A percentile compares a stretch with the other conserved stretches of the same genome.
Conservation (phyloP, 345 rosid genomes). For the Eucalyptus pauciflora region DNA sequence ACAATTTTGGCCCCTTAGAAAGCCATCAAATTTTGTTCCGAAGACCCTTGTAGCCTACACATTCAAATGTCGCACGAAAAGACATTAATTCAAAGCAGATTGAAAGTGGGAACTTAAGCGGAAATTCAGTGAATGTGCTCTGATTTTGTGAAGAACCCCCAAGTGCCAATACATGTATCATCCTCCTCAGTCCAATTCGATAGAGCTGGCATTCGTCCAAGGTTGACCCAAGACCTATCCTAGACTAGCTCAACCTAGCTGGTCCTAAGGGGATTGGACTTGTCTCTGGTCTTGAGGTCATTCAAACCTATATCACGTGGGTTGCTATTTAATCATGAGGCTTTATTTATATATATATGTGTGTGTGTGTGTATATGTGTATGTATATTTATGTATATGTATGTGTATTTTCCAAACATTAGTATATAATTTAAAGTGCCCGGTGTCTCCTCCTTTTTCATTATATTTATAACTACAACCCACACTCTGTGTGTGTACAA, state of each 20-base stretch:
- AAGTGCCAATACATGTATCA: background rate
- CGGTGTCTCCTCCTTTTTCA: background rate
- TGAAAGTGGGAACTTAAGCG: background rate
- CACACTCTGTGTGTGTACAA: background rate
- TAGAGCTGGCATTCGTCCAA: background rate
- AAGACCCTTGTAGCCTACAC: background rate
- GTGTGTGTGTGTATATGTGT: no score
- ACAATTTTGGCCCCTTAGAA: background rate
- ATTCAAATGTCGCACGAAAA: background rate
- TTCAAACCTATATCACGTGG: background rate
- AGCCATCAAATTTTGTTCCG: background rate
- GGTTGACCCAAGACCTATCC: background rate
- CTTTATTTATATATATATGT: no score
- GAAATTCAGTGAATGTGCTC: background rate
- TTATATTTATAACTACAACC: background rate
- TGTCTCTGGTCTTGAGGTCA: background rate
- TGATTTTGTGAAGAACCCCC: background rate
- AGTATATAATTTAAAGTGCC: background rate
- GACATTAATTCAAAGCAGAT: background rate
- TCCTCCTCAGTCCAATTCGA: background rate
- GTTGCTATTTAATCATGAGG: background rate
- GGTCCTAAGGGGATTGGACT: background rate
- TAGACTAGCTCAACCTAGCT: no score
- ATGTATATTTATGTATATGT: no score
- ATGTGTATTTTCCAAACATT: background rate